Percentiles rank a stretch among this genome's conserved stretches.
These are phyloP conservation scores for Rhododendron vialii DNA, from an alignment of 148 eudicot species.

Conservation along the genomic window DNA sequence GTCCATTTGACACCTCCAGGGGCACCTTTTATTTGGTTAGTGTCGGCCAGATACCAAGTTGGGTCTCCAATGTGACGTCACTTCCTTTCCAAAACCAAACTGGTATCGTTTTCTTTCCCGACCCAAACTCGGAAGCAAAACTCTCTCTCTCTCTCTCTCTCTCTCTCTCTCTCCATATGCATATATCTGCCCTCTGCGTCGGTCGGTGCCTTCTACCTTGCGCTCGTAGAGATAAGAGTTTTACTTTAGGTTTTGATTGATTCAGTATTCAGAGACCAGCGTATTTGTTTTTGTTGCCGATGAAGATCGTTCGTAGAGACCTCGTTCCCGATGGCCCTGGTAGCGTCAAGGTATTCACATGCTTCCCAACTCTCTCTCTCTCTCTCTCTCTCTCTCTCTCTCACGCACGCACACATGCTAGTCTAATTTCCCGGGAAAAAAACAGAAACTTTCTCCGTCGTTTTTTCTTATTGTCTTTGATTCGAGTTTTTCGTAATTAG, in stretches of 20 bases:
- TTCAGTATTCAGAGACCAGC: not conserved
- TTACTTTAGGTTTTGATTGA: not conserved
- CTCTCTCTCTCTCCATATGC: not conserved
- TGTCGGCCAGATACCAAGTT: too few species aligned
- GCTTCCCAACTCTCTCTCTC: too few species aligned
- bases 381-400: too few species aligned
- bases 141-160: not conserved
- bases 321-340: constrained; percentile 64
- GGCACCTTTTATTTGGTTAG: not conserved
- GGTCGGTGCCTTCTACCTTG: not conserved
- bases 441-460: not conserved
- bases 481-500: not conserved
- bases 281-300: not conserved
- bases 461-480: not conserved
- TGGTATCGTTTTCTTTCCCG: not conserved
- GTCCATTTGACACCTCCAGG: too few species aligned
- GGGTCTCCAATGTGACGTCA: too few species aligned
- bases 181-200: not conserved
- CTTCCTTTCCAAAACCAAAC: not conserved
- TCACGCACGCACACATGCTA: too few species aligned
- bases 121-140: not conserved
- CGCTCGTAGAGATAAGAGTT: not conserved
- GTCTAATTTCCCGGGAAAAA: not conserved
- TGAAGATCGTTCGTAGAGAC: constrained; percentile 79
- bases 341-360: constrained; percentile 59